Conservation (phyloP, 306 rosid species). For the Cucurbita pepo region DNA sequence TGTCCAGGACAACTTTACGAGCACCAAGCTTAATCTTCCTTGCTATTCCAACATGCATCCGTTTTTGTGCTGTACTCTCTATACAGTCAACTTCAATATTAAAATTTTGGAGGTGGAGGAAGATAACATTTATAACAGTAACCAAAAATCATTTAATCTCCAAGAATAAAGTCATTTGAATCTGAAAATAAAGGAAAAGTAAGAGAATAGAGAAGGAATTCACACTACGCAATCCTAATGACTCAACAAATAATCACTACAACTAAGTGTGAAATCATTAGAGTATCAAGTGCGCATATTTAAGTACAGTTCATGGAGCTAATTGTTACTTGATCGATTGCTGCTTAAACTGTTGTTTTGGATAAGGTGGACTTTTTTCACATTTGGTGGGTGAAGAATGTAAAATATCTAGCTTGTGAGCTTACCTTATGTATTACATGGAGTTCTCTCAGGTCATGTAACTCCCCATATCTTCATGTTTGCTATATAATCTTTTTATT, state of each 20-base stretch:
- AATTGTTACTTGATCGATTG: background rate
- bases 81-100: constrained; percentile 13
- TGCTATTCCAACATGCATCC: constrained; percentile 61
- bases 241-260: background rate
- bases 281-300: background rate
- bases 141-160: background rate
- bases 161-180: background rate
- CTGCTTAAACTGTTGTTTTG: background rate
- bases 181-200: background rate
- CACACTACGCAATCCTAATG: background rate
- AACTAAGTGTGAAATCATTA: background rate
- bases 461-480: background rate
- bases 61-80: constrained; percentile 62
- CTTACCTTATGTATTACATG: background rate
- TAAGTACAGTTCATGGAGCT: background rate
- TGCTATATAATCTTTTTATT: background rate
- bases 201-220: background rate
- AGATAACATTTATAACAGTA: background rate
- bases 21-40: constrained; percentile 95
- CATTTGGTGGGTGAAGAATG: background rate
- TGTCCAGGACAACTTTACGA: constrained; percentile 79
- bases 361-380: background rate
- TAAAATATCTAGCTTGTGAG: background rate
- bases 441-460: background rate
- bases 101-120: background rate